A percentile compares a stretch with the other conserved stretches of the same genome.
Evolutionary conservation across 1,139 yeast species (phyloP).

Genomic region (Yamadazyma diospyri): DNA sequence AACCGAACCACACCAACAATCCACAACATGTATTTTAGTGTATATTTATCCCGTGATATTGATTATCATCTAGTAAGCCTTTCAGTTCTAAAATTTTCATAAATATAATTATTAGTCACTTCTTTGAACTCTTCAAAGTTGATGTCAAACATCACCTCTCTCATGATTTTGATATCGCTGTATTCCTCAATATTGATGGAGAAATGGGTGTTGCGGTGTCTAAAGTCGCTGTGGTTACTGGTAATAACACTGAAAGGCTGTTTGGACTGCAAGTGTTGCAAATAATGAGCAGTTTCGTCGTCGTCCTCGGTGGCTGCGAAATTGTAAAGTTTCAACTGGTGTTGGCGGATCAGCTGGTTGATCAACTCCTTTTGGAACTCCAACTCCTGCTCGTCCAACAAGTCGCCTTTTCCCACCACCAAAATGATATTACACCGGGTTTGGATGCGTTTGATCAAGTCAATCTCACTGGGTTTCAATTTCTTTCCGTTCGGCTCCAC

Average conservation of each 20-base stretch:
- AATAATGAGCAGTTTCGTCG: neutral
- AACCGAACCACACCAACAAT: too few species aligned
- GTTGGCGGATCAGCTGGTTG: slow-evolving; percentile 37
- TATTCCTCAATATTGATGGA: slow-evolving; percentile 42
- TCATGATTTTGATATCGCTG: slow-evolving; percentile 56
- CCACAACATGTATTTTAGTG: neutral
- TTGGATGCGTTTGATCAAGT: slow-evolving; percentile 47
- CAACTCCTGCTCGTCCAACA: slow-evolving; percentile 37
- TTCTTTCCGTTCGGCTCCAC: slow-evolving; percentile 53
- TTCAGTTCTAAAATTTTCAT: slow-evolving; percentile 55
- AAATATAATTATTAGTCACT: slow-evolving; percentile 54
- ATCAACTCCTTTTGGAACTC: slow-evolving; percentile 39
- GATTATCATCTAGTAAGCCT: slow-evolving; percentile 11
- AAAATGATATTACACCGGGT: slow-evolving; percentile 56
- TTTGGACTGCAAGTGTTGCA: neutral
- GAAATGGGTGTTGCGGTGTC: neutral
- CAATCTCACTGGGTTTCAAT: slow-evolving; percentile 39
- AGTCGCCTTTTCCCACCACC: slow-evolving; percentile 55
- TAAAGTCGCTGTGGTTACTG: neutral
- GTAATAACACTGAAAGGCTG: slow-evolving; percentile 3
- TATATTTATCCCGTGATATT: slow-evolving; percentile 1
- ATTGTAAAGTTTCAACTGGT: slow-evolving; percentile 48
- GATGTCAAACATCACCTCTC: slow-evolving; percentile 59
- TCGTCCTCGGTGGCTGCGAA: slow-evolving; percentile 22
- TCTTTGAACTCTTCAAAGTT: slow-evolving; percentile 69